Evolutionary conservation across 2,329 filamentous ascomycete genomes (phyloP).

Genomic region (Talaromyces funiculosus): DNA sequence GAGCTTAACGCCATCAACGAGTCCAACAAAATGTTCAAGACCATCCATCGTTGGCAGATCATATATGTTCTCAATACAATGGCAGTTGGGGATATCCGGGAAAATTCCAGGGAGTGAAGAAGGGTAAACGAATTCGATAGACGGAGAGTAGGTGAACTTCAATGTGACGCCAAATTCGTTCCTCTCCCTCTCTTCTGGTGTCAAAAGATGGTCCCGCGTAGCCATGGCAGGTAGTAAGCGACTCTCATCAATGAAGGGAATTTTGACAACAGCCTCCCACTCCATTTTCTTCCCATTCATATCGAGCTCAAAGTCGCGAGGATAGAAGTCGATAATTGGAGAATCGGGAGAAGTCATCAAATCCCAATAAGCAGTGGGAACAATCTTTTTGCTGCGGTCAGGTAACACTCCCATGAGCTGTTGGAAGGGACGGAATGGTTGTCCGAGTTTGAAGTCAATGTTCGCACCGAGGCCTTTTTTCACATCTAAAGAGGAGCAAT

Average conservation of each 20-base stretch:
- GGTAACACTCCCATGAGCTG: conserved; percentile 98
- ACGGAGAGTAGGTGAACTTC: conserved; percentile 81
- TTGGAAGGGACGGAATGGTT: conserved; percentile 91
- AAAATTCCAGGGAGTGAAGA: conserved; percentile 87
- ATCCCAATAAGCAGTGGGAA: conserved; percentile 78
- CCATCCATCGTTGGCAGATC: conserved; percentile 91
- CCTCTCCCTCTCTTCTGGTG: conserved; percentile 68
- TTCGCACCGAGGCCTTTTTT: conserved; percentile 79
- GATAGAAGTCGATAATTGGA: conserved; percentile 97
- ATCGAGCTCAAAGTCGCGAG: conserved; percentile 90
- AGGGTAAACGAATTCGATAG: conserved; percentile 74
- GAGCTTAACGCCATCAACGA: conserved; percentile 78
- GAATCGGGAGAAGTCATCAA: conserved; percentile 88
- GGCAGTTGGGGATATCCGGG: conserved; percentile 79
- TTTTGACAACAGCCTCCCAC: conserved; percentile 98
- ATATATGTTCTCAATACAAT: conserved; percentile 92
- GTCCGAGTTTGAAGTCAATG: conserved; percentile 86
- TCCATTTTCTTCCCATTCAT: conserved; percentile 99
- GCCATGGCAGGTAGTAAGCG: conserved; percentile 80
- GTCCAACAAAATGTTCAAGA: conserved; percentile 73
- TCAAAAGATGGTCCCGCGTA: conserved; percentile 72
- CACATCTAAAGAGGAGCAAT: conserved; percentile 57
- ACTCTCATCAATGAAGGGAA: conserved; percentile 94
- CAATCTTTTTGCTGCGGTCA: conserved; percentile 94
- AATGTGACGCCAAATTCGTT: conserved; percentile 89